Conservation (phyloP, 2,329 filamentous ascomycete genomes). For the Aschersonia sp. region DNA sequence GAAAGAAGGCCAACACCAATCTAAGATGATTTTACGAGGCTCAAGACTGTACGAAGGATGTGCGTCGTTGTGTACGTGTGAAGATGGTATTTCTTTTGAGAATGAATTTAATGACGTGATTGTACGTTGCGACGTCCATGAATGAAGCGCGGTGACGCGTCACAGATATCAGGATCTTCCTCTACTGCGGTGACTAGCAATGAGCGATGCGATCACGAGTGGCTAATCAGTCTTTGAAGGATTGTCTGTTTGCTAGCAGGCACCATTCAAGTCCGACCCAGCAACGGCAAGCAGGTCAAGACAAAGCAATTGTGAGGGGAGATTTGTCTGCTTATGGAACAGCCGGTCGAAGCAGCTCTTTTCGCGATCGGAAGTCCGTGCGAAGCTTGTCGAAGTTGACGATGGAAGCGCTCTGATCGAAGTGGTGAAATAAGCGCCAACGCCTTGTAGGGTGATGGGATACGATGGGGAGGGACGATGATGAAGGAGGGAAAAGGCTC, state of each 20-base stretch:
- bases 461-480: no score
- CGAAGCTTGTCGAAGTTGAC: no score
- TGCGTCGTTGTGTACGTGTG: conserved; percentile 4
- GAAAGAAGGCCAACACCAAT: background rate
- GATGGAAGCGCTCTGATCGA: no score
- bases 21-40: conserved; percentile 3
- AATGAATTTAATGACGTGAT: background rate
- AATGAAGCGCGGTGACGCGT: conserved; percentile 1
- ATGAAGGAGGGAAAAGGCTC: no score
- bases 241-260: background rate
- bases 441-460: no score
- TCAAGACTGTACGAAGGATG: conserved; percentile 2
- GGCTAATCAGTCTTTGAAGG: conserved; percentile 1
- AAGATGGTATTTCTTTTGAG: background rate
- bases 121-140: background rate
- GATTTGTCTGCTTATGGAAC: no score
- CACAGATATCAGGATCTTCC: conserved; percentile 5
- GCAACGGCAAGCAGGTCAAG: background rate
- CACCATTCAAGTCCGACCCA: background rate
- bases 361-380: no score
- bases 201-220: conserved; percentile 7
- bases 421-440: no score
- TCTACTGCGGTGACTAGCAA: conserved; percentile 9
- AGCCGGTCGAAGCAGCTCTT: no score
- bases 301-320: no score